Conservation (phyloP, 345 rosid genomes). For the Eucalyptus microcorys region DNA sequence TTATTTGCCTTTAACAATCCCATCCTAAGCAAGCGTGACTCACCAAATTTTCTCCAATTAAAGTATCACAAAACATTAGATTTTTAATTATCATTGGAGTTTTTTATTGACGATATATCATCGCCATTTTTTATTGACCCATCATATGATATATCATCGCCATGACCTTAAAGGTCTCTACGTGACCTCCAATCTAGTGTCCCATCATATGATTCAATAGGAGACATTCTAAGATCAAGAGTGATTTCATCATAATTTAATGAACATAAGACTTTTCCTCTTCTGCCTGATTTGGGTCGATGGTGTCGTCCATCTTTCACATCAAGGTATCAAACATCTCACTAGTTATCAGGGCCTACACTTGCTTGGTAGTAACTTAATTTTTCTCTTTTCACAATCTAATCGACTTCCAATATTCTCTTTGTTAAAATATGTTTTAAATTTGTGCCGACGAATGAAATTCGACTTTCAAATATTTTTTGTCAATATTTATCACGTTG, state of each 20-base stretch:
- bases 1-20: neutral
- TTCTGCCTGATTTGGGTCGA: too few relatives aligned
- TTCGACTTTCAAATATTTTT: too few relatives aligned
- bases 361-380: neutral
- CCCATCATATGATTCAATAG: neutral
- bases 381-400: rapidly evolving
- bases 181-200: neutral
- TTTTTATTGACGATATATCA: neutral
- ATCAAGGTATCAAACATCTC: neutral
- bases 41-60: too few relatives aligned
- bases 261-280: neutral
- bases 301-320: neutral
- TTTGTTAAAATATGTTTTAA: too few relatives aligned
- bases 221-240: neutral
- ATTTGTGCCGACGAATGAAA: rapidly evolving
- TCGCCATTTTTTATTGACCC: too few relatives aligned
- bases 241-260: neutral
- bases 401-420: neutral
- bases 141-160: neutral
- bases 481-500: too few relatives aligned
- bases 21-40: neutral
- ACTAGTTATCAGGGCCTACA: neutral
- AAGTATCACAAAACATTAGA: neutral
- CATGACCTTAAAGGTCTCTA: neutral
- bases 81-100: neutral